phyloP scores from a whole-genome alignment of 2,329 filamentous ascomycete species.

The Cladophialophora exuberans region DNA sequence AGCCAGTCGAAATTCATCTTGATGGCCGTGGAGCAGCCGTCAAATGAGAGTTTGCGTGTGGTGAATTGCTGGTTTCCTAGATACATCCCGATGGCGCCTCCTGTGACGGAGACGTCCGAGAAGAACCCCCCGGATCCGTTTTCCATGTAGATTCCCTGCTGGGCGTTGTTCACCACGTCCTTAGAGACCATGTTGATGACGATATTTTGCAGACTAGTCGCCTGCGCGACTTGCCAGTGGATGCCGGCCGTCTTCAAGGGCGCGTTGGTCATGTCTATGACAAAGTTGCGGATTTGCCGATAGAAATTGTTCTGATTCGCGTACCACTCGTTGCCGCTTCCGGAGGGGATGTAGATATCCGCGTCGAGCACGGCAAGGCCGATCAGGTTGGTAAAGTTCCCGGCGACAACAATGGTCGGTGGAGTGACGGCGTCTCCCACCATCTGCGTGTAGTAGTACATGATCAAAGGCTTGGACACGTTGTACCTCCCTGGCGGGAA shows the following conservation, averaged over 20 bases:
- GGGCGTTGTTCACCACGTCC: constrained; percentile 50
- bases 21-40: constrained; percentile 55
- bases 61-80: constrained; percentile 70
- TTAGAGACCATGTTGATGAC: constrained; percentile 68
- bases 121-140: constrained; percentile 69
- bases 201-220: constrained; percentile 73
- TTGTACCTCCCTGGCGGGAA: constrained; percentile 80
- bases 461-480: constrained; percentile 68
- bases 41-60: constrained; percentile 55
- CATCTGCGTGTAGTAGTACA: constrained; percentile 67
- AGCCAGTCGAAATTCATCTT: constrained; percentile 63
- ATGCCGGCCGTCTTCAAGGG: constrained; percentile 62
- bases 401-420: constrained; percentile 65
- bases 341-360: constrained; percentile 67
- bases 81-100: constrained; percentile 62
- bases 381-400: constrained; percentile 56
- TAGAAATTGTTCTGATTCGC: constrained; percentile 75
- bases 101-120: constrained; percentile 62
- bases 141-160: constrained; percentile 65
- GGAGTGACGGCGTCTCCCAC: constrained; percentile 68
- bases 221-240: constrained; percentile 76
- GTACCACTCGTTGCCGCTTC: constrained; percentile 66
- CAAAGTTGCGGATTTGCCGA: constrained; percentile 74
- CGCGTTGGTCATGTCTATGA: constrained; percentile 69
- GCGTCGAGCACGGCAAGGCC: constrained; percentile 83